Evolutionary conservation across 148 eudicot genomes (phyloP).

Genomic region (Chenopodium quinoa): DNA sequence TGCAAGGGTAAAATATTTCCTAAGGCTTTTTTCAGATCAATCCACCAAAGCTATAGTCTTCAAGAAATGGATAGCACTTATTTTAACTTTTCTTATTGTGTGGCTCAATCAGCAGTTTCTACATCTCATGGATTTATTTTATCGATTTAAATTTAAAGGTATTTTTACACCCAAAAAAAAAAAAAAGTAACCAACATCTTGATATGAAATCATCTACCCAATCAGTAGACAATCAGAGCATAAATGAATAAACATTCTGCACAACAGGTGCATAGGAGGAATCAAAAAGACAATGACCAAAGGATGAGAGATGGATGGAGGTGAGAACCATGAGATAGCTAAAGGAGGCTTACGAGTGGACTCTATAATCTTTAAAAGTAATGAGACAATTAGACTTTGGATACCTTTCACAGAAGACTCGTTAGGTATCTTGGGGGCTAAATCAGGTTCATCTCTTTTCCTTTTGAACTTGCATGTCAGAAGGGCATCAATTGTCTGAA

Average conservation of each 20-base stretch:
- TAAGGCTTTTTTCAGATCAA: too few species aligned
- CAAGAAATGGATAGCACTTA: neutral
- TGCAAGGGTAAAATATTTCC: too few species aligned
- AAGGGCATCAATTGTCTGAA: slow-evolving; percentile 89
- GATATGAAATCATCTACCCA: neutral
- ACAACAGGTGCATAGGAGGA: neutral
- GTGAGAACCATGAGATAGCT: neutral
- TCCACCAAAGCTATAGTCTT: neutral
- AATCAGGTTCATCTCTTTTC: slow-evolving; percentile 61
- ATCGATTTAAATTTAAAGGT: neutral
- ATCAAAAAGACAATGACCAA: neutral
- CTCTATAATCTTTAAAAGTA: neutral
- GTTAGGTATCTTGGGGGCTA: slow-evolving; percentile 32
- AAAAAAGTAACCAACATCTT: too few species aligned
- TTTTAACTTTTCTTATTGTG: neutral
- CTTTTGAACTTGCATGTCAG: slow-evolving; percentile 86
- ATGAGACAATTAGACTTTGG: neutral
- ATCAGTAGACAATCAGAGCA: neutral
- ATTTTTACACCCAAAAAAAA: too few species aligned
- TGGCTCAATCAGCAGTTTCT: neutral
- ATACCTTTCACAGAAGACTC: slow-evolving; percentile 56
- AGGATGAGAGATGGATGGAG: neutral
- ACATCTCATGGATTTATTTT: neutral
- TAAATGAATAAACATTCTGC: neutral
- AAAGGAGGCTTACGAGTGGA: slow-evolving; percentile 5